Evolutionary conservation across 495 filamentous ascomycete genomes (phyloP).

Genomic region (Tuber indicum): DNA sequence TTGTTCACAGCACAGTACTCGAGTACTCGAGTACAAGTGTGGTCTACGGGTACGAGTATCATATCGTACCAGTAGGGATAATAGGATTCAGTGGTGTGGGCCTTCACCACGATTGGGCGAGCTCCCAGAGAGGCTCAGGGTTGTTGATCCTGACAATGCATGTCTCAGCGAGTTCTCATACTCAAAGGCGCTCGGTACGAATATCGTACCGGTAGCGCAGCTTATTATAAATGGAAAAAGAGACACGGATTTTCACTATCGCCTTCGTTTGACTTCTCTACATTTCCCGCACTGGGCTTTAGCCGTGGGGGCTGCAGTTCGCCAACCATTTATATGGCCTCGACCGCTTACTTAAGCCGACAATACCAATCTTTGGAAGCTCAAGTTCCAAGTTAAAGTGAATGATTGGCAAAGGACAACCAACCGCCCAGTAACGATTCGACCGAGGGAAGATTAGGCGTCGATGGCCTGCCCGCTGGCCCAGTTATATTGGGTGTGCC

Average conservation of each 20-base stretch:
- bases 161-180: not conserved
- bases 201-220: not conserved
- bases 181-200: not conserved
- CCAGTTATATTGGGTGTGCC: not conserved
- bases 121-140: not conserved
- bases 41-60: too few species aligned
- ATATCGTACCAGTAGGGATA: not conserved
- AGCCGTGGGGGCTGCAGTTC: too few species aligned
- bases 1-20: not conserved
- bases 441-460: not conserved
- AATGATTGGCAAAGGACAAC: not conserved
- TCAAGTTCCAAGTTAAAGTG: not conserved
- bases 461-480: not conserved
- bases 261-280: not conserved
- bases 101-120: not conserved
- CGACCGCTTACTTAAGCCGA: not conserved
- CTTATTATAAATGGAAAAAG: not conserved
- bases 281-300: too few species aligned
- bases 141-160: not conserved
- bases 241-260: not conserved
- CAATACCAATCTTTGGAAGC: not conserved
- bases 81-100: not conserved
- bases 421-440: not conserved
- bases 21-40: not conserved
- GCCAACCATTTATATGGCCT: not conserved